Evolutionary conservation across 2,329 filamentous ascomycete species (phyloP), one percentile per base, ranked within the genome.

Genomic region (Diaporthe velutina): DNA sequence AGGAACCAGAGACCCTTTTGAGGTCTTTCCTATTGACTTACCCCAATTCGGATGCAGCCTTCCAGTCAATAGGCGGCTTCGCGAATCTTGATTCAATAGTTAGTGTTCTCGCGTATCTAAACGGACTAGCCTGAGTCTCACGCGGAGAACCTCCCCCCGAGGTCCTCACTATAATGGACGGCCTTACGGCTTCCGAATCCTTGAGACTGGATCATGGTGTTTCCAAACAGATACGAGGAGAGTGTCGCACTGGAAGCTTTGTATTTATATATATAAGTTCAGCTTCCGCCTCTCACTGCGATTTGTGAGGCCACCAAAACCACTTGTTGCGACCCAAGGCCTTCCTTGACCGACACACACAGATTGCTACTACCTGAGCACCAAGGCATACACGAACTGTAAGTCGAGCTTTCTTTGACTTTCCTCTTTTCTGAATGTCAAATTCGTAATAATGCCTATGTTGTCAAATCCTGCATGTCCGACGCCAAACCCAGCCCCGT

Each of bases 311-410:
- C 19, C 17, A 38, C 30, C 33, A 38, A 22, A 7, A n/a, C 12
- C 5, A 35, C 12, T 19, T 8, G 5, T 5, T 25, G n/a, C 38
- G 9, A 22, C 15, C 17, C 25, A 45, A n/a, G n/a, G n/a, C 9
- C 15, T 22, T n/a, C 40, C 60, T 22, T 35, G 8, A n/a, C 3
- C 9, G 7, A n/a, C 28, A 5, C 3, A 35, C 17, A 25, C 17
- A 35, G 15, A n/a, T 66, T 33, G 19, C 30, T 19, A 13, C 17
- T 6, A 25, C 7, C 1, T 7, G 50, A 48, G 91, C 60, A 92
- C 92, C 83, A 84, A 85, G 22, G 88, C 88, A 3, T 92, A 92
- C 77, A 86, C 87, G 55, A 83, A 81, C 28, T 66, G 60, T 48
- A n/a, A 66, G 60, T 66, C 40, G 9, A 7, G 60, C 19, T 15